Base-by-base conservation (phyloP, 768 basidiomycete genomes). In the Galerina sulciceps region DNA sequence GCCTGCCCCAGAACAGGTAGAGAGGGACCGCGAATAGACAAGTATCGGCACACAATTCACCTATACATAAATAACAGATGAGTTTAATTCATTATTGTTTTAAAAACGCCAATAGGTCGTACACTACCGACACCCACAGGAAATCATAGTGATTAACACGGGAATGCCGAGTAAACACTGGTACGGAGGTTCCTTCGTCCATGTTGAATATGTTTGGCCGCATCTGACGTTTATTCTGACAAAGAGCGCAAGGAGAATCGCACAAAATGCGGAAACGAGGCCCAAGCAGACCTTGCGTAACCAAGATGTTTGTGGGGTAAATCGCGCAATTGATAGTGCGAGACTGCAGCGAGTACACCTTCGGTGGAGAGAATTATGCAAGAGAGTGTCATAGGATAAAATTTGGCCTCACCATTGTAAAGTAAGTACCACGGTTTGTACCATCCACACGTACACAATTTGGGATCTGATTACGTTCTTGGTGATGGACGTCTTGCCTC, bases 291-390 rank as follows among this genome's bases (percentile, higher is more conserved):
- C n/a, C 14, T 50, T 50, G 17, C 38, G 22, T 22, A 38, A 17
- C 6, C 17, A 38, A 3, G 35, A 37, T 34, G 35, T 37, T 37
- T 34, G 35, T 10, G 49, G 49, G 20, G 23, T 20, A 20, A 50
- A 36, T 38, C 49, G 36, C 6, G 49, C 49, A 20, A 20, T 50
- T 10, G 49, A 50, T 36, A 50, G 9, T 20, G 49, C 31, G 23
- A 50, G 38, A 20, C 36, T 50, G 49, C 36, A 37, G n/a, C 49
- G 49, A 8, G 49, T 50, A 4, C 35, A 50, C 49, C 49, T 50
- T 11, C 6, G 49, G 18, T 18, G 1, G 6, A 6, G 14, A 14
- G n/a, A 47, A 47, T 10, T 15, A 31, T 10, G 22, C 22, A 22
- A 10, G 13, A 36, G 34, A 13, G 36, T 10, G 44, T 35, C 9